These are phyloP conservation scores for Nicotiana knightiana DNA, from an alignment of 257 asterid genomes.

Conservation along the genomic window DNA sequence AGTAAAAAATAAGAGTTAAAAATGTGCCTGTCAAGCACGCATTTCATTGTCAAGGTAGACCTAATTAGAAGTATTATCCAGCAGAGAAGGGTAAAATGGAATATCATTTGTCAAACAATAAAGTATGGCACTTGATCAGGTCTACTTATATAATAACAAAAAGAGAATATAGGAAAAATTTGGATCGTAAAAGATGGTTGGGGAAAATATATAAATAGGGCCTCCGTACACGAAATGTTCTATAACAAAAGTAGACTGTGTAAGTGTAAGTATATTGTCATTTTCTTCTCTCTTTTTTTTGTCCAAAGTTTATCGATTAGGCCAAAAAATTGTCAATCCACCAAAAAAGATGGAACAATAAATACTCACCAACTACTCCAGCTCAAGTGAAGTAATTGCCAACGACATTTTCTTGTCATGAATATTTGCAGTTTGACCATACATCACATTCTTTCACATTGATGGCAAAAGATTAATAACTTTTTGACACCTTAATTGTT, in stretches of 20 bases:
- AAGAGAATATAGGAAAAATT: neutral
- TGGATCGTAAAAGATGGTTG: neutral
- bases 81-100: neutral
- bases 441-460: neutral
- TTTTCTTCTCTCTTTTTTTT: neutral
- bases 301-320: neutral
- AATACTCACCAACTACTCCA: constrained; percentile 10
- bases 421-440: neutral
- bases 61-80: neutral
- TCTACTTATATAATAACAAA: neutral
- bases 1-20: neutral
- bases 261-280: no score
- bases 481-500: neutral
- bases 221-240: neutral
- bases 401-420: neutral
- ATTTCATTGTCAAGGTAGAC: neutral
- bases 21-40: neutral
- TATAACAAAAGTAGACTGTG: neutral
- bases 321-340: neutral
- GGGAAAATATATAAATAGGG: neutral
- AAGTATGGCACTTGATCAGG: neutral
- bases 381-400: constrained; percentile 4
- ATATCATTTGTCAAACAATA: neutral
- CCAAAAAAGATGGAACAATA: neutral
- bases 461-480: neutral